Evolutionary conservation across 2,329 filamentous ascomycete species (phyloP).

Genomic region (Fusarium guadeloupense): DNA sequence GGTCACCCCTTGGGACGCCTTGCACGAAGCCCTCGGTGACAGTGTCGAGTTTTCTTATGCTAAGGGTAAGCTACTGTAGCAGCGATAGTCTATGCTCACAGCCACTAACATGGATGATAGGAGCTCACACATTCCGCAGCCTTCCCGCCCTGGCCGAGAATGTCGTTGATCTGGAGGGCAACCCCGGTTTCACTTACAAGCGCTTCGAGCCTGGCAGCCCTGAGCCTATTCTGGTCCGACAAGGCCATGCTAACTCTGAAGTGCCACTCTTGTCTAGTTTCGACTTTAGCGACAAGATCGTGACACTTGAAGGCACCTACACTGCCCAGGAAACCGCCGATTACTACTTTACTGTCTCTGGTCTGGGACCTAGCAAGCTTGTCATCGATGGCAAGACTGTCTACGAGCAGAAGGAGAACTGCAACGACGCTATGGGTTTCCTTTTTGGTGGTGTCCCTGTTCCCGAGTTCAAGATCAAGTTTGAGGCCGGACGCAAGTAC

Average conservation of each 20-base stretch:
- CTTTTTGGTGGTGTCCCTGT: slow-evolving; percentile 45
- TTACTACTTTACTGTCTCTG: slow-evolving; percentile 47
- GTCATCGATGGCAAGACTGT: slow-evolving; percentile 46
- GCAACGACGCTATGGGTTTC: slow-evolving; percentile 49
- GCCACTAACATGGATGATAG: slow-evolving; percentile 19
- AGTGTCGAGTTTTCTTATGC: slow-evolving; percentile 44
- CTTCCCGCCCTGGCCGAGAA: slow-evolving; percentile 40
- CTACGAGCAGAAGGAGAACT: slow-evolving; percentile 46
- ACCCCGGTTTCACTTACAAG: slow-evolving; percentile 46
- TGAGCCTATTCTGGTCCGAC: slow-evolving; percentile 37
- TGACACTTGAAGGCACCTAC: slow-evolving; percentile 46
- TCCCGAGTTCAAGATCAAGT: slow-evolving; percentile 44
- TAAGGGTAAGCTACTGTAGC: slow-evolving; percentile 31
- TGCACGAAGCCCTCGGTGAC: slow-evolving; percentile 41
- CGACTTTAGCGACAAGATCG: slow-evolving; percentile 39
- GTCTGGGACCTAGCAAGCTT: slow-evolving; percentile 45
- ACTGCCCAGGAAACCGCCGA: slow-evolving; percentile 43
- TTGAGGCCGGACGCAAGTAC: slow-evolving; percentile 45
- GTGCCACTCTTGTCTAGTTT: slow-evolving; percentile 36
- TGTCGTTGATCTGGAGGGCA: slow-evolving; percentile 46
- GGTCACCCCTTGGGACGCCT: slow-evolving; percentile 48
- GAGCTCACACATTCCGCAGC: slow-evolving; percentile 42
- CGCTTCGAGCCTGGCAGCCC: slow-evolving; percentile 43
- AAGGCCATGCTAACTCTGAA: slow-evolving; percentile 42
- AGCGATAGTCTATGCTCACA: fast-evolving